Evolutionary conservation across 1,284 basidiomycete species (phyloP).

Genomic region (Abortiporus biennis): DNA sequence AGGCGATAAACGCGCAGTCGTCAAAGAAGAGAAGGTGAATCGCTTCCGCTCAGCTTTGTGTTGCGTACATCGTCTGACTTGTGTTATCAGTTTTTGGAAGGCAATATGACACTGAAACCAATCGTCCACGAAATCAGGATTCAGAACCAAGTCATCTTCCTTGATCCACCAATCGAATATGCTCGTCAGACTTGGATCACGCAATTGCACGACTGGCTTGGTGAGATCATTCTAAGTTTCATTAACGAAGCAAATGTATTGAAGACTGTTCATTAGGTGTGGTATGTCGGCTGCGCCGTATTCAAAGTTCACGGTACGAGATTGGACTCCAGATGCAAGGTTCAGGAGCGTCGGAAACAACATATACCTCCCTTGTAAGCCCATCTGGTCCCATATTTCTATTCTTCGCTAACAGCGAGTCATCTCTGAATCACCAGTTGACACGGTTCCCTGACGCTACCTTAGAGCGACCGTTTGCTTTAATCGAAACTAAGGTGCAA

Average conservation of each 20-base stretch:
- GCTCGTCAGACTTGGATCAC: conserved; percentile 89
- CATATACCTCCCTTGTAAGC: conserved; percentile 78
- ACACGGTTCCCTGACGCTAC: conserved; percentile 71
- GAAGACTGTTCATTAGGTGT: conserved; percentile 42
- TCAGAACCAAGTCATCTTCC: conserved; percentile 97
- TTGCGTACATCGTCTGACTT: not conserved
- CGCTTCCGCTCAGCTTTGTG: conserved; percentile 2
- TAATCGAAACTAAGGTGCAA: conserved; percentile 87
- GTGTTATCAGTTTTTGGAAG: conserved; percentile 52
- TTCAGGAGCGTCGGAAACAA: conserved; percentile 55
- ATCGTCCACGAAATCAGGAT: conserved; percentile 95
- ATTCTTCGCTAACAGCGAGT: conserved; percentile 2
- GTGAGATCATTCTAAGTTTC: conserved; percentile 34
- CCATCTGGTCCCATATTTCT: not conserved
- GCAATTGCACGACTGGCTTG: conserved; percentile 88
- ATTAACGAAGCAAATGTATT: not conserved
- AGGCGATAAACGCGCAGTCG: conserved; percentile 53
- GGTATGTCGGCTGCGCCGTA: conserved; percentile 83
- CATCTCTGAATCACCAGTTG: conserved; percentile 44
- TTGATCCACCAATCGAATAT: conserved; percentile 95
- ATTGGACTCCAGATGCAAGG: conserved; percentile 87
- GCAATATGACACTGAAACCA: conserved; percentile 68
- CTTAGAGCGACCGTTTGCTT: conserved; percentile 76
- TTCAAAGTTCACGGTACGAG: conserved; percentile 95
- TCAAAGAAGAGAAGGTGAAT: conserved; percentile 72